Percentiles rank a stretch among this genome's conserved stretches.
These are phyloP conservation scores for Globisporangium cylindrosporum DNA, from an alignment of 352 stramenopile species.

Conservation along the genomic window DNA sequence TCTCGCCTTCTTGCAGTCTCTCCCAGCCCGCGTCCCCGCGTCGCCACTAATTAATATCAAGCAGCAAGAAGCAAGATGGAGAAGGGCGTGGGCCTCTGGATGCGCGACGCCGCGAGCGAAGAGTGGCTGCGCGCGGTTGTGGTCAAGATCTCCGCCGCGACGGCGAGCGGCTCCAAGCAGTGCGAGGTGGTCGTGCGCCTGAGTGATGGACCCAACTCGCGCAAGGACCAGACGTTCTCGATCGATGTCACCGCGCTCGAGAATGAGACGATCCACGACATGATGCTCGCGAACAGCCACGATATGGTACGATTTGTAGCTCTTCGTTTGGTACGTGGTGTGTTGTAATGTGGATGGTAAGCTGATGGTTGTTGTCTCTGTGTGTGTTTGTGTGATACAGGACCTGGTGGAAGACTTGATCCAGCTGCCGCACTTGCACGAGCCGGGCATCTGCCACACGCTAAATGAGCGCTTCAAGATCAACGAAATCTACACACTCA, in stretches of 20 bases:
- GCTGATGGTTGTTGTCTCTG: background rate
- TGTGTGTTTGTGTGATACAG: constrained; percentile 18
- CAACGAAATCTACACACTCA: constrained; percentile 94
- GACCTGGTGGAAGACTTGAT: constrained; percentile 92
- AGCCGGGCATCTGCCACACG: constrained; percentile 93
- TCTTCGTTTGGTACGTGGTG: background rate
- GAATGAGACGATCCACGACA: constrained; percentile 49
- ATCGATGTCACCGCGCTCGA: constrained; percentile 67
- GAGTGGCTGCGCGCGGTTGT: constrained; percentile 71
- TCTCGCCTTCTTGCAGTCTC: constrained; percentile 2
- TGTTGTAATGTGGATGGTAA: background rate
- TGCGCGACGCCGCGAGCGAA: constrained; percentile 60
- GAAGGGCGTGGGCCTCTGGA: constrained; percentile 76
- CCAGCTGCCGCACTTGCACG: constrained; percentile 91
- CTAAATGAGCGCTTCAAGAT: constrained; percentile 90
- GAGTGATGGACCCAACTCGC: constrained; percentile 44
- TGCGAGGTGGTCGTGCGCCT: constrained; percentile 51
- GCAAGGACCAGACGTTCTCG: constrained; percentile 41
- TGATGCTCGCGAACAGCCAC: constrained; percentile 79
- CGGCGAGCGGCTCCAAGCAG: constrained; percentile 16
- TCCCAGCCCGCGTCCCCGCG: background rate
- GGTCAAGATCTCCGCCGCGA: constrained; percentile 29
- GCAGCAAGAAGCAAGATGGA: constrained; percentile 47
- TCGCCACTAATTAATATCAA: constrained; percentile 1
- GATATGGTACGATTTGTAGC: constrained; percentile 56